These are phyloP conservation scores for Phaeosphaeriaceae sp. DNA, from an alignment of 2,329 filamentous ascomycete genomes.

Conservation along the genomic window DNA sequence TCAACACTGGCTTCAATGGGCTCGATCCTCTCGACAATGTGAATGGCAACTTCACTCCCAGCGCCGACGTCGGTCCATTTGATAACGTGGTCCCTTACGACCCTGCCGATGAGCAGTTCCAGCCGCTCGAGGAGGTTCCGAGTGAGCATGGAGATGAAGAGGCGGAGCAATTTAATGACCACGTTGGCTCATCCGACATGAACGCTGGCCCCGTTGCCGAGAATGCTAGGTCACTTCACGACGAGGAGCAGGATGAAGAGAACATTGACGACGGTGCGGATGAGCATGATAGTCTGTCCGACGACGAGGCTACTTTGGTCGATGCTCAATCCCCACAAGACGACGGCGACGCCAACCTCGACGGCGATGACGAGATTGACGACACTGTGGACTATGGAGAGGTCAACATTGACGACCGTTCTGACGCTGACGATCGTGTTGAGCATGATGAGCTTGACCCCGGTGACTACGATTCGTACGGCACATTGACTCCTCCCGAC, in stretches of 20 bases:
- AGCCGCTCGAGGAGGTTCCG: no score
- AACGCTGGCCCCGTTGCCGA: background rate
- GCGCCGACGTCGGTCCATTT: no score
- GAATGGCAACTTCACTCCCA: background rate
- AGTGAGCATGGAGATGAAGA: no score
- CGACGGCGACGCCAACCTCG: background rate
- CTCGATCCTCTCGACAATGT: background rate
- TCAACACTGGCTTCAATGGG: background rate
- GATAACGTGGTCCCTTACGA: background rate
- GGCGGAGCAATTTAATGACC: background rate
- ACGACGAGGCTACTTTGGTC: background rate
- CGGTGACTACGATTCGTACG: background rate
- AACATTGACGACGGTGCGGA: background rate
- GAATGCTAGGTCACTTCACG: background rate
- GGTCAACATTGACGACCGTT: background rate
- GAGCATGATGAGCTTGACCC: background rate
- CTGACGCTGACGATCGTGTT: background rate
- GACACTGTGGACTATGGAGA: background rate
- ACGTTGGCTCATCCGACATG: background rate
- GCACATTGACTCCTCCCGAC: background rate
- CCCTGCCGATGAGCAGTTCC: background rate
- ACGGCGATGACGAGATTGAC: background rate
- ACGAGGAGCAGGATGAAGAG: background rate
- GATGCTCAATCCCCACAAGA: background rate
- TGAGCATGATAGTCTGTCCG: background rate